Evolutionary conservation across 2,329 filamentous ascomycete genomes (phyloP), one percentile per base, ranked within the genome.

Genomic region (Magnaporthiopsis rhizophila): DNA sequence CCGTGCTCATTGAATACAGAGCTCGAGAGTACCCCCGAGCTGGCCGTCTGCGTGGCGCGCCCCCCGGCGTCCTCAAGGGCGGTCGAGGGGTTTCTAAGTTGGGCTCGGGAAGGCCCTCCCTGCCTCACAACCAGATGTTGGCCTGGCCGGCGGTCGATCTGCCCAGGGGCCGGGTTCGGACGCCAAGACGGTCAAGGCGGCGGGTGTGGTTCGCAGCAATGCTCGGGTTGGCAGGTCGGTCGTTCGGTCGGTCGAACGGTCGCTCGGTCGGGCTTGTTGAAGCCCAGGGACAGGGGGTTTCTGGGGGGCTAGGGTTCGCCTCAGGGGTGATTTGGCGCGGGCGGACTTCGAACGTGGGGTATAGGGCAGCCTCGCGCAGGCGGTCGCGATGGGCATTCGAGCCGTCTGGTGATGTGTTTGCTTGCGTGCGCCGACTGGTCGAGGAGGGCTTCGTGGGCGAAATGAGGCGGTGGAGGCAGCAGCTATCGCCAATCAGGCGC

Each of bases 1-100:
- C 62, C 62, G 57, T 38, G 56, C 62, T 63, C 62, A 62, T 62
- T 36, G 61, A 62, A 57, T 26, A n/a, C 45, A 62, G 38, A 34
- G n/a, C 45, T 30, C 24, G 34, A 61, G 34, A 28, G 26, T 38
- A 24, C 26, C 57, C 56, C 26, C 57, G 57, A 58, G 30, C 26
- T 28, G 57, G 57, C 57, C n/a, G 45, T 62, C 9, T 26, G 13
- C 45, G 61, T 62, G 26, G 61, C 53, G 57, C 13, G 36, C 24
- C 45, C 45, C 45, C 45, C 18, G 21, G 45, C 21, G 21, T 24
- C 21, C 45, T 24, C 8, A 21, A 18, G 45, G 45, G 21, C 45
- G 45, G 45, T 45, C 45, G 18, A 50, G 18, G 38, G 38, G 38
- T 50, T 15, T 8, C 34, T 36, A 21, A 21, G n/a, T n/a, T 53